Evolutionary conservation across 345 rosid species (phyloP).

Genomic region (Eucalyptus polyanthemos): DNA sequence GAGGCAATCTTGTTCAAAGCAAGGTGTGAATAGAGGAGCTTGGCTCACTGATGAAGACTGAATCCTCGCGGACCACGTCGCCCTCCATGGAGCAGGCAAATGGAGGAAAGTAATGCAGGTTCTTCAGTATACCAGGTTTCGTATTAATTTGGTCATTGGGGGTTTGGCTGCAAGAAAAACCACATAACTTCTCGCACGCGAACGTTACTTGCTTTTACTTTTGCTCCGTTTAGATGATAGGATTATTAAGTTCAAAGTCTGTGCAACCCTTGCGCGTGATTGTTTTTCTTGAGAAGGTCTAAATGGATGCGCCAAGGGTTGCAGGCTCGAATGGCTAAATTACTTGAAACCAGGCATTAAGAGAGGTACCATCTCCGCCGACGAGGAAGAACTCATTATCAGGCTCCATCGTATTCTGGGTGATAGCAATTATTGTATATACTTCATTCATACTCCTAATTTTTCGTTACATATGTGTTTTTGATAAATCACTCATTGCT

Average conservation of each 20-base stretch:
- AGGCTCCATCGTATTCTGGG: conserved; percentile 13
- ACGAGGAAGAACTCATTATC: conserved; percentile 28
- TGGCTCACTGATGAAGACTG: conserved; percentile 27
- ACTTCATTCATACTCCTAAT: neutral
- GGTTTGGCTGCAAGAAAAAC: neutral
- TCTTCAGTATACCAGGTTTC: neutral
- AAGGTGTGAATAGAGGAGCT: conserved; percentile 23
- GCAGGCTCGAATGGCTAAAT: conserved; percentile 31
- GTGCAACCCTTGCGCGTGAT: neutral
- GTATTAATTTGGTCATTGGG: neutral
- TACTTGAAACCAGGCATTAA: conserved; percentile 27
- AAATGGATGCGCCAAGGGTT: conserved; percentile 28
- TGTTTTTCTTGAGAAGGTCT: neutral
- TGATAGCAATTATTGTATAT: conserved; percentile 2
- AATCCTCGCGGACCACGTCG: conserved; percentile 16
- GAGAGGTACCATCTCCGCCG: conserved; percentile 19
- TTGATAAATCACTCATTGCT: neutral
- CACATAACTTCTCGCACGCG: neutral
- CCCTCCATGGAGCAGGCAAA: conserved; percentile 27
- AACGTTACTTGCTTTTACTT: neutral
- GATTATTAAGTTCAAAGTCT: neutral
- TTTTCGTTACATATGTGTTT: neutral
- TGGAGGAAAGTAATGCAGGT: conserved; percentile 38
- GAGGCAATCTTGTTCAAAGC: conserved; percentile 18
- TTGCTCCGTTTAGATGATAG: neutral